A percentile compares a stretch with the other conserved stretches of the same genome.
phyloP scores from a whole-genome alignment of 108 stramenopile genomes.

The Parietichytrium sp. region DNA sequence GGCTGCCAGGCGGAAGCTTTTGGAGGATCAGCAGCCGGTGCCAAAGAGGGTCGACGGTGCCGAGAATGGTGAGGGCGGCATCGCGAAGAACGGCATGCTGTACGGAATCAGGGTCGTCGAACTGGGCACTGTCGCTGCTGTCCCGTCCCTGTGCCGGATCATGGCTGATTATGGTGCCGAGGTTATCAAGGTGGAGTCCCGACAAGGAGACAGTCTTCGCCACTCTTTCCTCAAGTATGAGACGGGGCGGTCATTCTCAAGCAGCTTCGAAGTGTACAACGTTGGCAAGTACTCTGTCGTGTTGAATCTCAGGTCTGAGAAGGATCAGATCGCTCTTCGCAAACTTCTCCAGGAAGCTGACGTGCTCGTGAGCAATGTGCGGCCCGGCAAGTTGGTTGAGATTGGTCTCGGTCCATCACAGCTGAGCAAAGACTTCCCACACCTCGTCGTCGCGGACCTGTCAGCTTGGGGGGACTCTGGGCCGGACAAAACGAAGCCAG shows the following conservation, averaged over 20 bases:
- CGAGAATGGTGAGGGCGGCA: too few species aligned
- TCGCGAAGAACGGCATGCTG: too few species aligned
- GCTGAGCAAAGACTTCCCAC: background rate
- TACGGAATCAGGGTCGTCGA: background rate
- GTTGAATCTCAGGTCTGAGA: background rate
- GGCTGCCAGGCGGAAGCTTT: too few species aligned
- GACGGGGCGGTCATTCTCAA: background rate
- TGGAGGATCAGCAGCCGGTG: too few species aligned
- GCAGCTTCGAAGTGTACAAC: background rate
- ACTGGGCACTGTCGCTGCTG: background rate
- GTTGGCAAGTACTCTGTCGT: background rate
- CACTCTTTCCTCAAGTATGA: background rate
- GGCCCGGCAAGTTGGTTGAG: background rate
- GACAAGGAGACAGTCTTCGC: background rate
- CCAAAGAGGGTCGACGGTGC: too few species aligned
- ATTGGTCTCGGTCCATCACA: background rate
- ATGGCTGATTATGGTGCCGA: conserved; percentile 3
- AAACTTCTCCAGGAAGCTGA: background rate
- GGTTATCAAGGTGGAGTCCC: conserved; percentile 30
- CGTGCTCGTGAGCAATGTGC: background rate
- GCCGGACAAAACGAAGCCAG: background rate
- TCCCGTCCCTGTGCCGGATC: background rate
- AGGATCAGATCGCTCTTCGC: background rate
- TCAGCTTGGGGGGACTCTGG: conserved; percentile 29
- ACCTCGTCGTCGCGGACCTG: background rate